phyloP scores from a whole-genome alignment of 768 basidiomycete genomes.

The Russula emetica region DNA sequence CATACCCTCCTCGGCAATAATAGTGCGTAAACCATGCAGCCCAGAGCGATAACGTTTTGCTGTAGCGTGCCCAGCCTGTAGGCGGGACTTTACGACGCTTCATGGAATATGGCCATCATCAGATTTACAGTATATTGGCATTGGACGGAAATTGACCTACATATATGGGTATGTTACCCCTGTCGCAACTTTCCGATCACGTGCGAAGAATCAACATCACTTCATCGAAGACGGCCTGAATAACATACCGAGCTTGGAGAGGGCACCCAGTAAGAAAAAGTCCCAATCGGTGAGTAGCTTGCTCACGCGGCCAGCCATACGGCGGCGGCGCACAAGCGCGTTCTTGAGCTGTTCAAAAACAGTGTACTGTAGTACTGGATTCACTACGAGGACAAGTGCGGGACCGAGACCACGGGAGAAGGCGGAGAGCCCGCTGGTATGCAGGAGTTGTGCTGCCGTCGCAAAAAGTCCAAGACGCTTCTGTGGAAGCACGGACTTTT shows the following conservation, averaged over 20 bases:
- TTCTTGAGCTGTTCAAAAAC: conserved; percentile 96
- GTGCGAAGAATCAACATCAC: neutral
- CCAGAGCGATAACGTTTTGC: conserved; percentile 73
- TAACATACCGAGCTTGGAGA: conserved; percentile 77
- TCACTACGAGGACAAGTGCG: conserved; percentile 88
- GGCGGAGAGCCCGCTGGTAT: conserved; percentile 70
- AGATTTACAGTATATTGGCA: neutral
- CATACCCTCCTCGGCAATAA: conserved; percentile 75
- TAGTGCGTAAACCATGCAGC: conserved; percentile 69
- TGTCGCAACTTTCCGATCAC: conserved; percentile 38
- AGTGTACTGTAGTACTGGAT: conserved; percentile 93
- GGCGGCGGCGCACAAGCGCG: conserved; percentile 59
- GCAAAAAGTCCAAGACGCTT: conserved; percentile 60
- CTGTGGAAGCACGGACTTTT: conserved; percentile 31
- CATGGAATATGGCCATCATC: neutral
- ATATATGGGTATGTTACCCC: conserved; percentile 70
- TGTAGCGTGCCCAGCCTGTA: conserved; percentile 68
- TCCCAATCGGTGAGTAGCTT: conserved; percentile 75
- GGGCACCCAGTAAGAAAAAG: conserved; percentile 90
- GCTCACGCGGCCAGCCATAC: conserved; percentile 41
- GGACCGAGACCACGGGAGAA: conserved; percentile 94
- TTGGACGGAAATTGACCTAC: conserved; percentile 39
- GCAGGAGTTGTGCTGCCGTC: conserved; percentile 63
- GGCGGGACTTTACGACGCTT: conserved; percentile 69
- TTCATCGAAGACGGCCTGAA: neutral